These are phyloP conservation scores for Sideroxylon spinosum DNA, from an alignment of 179 eudicot species.

Conservation along the genomic window DNA sequence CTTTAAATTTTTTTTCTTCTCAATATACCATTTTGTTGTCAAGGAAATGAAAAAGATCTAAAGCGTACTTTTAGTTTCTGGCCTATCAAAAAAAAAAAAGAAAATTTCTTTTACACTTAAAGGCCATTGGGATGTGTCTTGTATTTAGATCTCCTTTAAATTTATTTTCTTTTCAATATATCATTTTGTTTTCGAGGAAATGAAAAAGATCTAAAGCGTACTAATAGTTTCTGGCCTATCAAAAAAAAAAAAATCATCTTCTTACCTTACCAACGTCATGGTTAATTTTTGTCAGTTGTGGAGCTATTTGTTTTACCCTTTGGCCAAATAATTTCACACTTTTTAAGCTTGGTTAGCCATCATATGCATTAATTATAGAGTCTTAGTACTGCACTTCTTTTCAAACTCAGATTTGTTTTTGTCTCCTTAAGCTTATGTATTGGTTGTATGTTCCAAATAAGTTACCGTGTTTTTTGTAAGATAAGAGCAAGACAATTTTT, in stretches of 20 bases:
- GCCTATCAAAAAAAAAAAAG: no score
- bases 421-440: neutral
- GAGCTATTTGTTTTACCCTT: neutral
- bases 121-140: neutral
- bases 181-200: neutral
- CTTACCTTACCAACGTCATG: neutral
- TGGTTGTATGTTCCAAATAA: neutral
- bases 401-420: neutral
- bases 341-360: neutral
- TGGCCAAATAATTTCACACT: neutral
- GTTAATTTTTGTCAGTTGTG: no score
- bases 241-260: no score
- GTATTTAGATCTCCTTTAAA: neutral
- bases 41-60: no score
- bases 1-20: neutral
- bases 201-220: no score
- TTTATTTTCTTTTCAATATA: neutral
- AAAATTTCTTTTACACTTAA: no score
- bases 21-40: neutral
- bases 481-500: neutral
- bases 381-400: neutral
- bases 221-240: neutral
- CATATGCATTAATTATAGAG: neutral
- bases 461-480: neutral
- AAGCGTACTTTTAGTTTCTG: neutral